Evolutionary conservation across 495 filamentous ascomycete genomes (phyloP).

Genomic region (Penicillium manginii): DNA sequence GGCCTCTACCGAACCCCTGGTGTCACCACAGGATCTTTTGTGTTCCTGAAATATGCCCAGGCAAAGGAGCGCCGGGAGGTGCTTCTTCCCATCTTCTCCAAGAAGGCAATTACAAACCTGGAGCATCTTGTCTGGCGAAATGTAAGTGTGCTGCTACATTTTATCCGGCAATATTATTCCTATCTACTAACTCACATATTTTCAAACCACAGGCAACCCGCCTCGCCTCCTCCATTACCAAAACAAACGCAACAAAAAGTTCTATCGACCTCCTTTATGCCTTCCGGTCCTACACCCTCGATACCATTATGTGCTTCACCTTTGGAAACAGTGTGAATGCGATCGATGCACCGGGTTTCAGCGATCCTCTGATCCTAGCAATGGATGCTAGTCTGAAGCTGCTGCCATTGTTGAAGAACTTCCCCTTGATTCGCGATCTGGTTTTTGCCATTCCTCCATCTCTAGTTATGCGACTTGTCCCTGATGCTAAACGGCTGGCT

Average conservation of each 20-base stretch:
- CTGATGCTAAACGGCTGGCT: conserved; percentile 4
- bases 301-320: conserved; percentile 3
- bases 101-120: conserved; percentile 7
- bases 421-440: conserved; percentile 6
- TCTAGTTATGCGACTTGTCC: conserved; percentile 7
- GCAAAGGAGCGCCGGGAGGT: conserved; percentile 10
- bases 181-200: neutral
- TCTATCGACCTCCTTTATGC: conserved; percentile 9
- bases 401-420: conserved; percentile 8
- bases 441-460: conserved; percentile 2
- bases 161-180: neutral
- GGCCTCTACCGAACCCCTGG: conserved; percentile 11
- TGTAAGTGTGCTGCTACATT: neutral
- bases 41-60: conserved; percentile 9
- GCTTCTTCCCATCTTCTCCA: conserved; percentile 10
- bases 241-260: conserved; percentile 3
- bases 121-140: conserved; percentile 13
- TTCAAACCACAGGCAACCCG: conserved; percentile 1
- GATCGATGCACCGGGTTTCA: conserved; percentile 6
- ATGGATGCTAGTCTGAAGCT: conserved; percentile 10
- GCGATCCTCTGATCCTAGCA: conserved; percentile 10
- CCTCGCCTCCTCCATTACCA: conserved; percentile 5
- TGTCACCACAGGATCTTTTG: conserved; percentile 3
- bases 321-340: conserved; percentile 5
- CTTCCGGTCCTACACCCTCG: conserved; percentile 10